Percentiles rank a stretch among this genome's conserved stretches.
These are phyloP conservation scores for Pseudogymnoascus sp. DNA, from an alignment of 2,329 filamentous ascomycete genomes.

Conservation along the genomic window DNA sequence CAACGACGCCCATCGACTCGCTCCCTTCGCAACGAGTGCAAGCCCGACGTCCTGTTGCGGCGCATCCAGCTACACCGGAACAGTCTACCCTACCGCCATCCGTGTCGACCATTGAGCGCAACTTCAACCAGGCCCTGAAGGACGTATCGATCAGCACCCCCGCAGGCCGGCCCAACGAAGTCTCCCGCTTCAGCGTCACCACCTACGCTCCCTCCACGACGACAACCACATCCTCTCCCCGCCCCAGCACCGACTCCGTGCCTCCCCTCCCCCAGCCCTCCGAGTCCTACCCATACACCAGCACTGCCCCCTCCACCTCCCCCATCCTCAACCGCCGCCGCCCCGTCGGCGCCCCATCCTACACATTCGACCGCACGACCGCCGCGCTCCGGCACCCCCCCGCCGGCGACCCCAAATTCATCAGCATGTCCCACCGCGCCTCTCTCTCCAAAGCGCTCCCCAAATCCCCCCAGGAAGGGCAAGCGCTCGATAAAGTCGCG, in stretches of 20 bases:
- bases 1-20: not conserved
- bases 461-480: conserved; percentile 51
- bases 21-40: conserved; percentile 9
- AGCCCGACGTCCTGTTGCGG: not conserved
- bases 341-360: conserved; percentile 15
- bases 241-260: conserved; percentile 23
- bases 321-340: conserved; percentile 24
- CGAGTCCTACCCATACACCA: conserved; percentile 11
- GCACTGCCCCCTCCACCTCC: conserved; percentile 18
- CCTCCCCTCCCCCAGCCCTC: not conserved
- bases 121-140: conserved; percentile 22
- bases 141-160: conserved; percentile 14
- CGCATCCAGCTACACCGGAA: not conserved
- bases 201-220: conserved; percentile 26
- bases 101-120: conserved; percentile 21
- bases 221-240: conserved; percentile 21
- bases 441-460: conserved; percentile 46
- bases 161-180: conserved; percentile 19
- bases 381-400: not conserved
- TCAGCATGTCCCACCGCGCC: conserved; percentile 19
- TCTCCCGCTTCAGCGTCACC: conserved; percentile 27
- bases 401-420: conserved; percentile 22
- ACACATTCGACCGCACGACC: conserved; percentile 9
- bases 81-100: conserved; percentile 11
- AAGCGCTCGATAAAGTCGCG: conserved; percentile 55